Percentiles rank a stretch among this genome's conserved stretches.
Conservation (phyloP, 2,329 filamentous ascomycete species). For the Microcyclospora pomicola region DNA sequence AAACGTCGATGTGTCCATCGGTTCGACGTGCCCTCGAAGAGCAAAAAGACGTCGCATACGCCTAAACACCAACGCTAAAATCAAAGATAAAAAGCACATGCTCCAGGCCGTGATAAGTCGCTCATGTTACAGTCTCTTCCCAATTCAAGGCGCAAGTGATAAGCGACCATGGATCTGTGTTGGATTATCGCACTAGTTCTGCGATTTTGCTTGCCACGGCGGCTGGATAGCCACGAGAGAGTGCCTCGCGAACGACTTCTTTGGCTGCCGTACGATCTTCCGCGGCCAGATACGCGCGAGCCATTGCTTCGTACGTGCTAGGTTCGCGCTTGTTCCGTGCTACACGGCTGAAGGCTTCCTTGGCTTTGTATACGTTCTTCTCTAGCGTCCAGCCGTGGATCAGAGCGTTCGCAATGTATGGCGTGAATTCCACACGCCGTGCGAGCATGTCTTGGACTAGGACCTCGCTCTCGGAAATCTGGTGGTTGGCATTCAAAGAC, state of each 20-base stretch:
- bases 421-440: constrained; percentile 69
- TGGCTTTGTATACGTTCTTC: constrained; percentile 65
- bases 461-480: constrained; percentile 54
- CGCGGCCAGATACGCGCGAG: constrained; percentile 72
- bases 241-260: constrained; percentile 74
- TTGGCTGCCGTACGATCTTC: constrained; percentile 68
- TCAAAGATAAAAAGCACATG: too few relatives aligned
- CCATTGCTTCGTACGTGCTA: constrained; percentile 98
- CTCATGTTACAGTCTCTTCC: too few relatives aligned
- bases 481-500: constrained; percentile 88
- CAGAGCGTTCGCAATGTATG: constrained; percentile 95
- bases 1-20: too few relatives aligned
- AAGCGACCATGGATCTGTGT: too few relatives aligned
- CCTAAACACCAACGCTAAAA: too few relatives aligned
- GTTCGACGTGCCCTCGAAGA: too few relatives aligned
- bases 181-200: constrained; percentile 50
- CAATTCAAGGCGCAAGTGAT: too few relatives aligned
- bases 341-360: constrained; percentile 66
- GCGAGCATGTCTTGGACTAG: constrained; percentile 63
- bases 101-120: too few relatives aligned
- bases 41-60: too few relatives aligned
- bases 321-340: constrained; percentile 71
- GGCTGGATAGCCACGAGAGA: constrained; percentile 75
- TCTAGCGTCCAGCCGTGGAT: constrained; percentile 92
- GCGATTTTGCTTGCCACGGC: constrained; percentile 90